A percentile compares a stretch with the other conserved stretches of the same genome.
These are phyloP conservation scores for Gossypium mustelinum DNA, from an alignment of 345 rosid species.

Conservation along the genomic window DNA sequence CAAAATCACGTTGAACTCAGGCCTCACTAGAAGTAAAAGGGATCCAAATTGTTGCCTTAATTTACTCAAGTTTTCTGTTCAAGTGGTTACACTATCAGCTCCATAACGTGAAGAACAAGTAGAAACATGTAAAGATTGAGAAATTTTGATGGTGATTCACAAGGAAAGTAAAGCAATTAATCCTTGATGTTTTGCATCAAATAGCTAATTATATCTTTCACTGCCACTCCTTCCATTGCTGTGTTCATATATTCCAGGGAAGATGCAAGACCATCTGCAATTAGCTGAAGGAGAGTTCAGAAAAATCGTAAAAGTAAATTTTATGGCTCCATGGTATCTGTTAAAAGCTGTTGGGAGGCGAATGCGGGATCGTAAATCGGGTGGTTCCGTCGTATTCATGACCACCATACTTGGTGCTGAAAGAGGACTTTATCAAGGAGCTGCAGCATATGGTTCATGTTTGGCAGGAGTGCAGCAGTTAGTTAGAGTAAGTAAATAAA, in stretches of 20 bases:
- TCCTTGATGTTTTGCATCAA: too few relatives aligned
- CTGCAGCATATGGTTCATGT: slow-evolving; percentile 74
- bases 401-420: slow-evolving; percentile 61
- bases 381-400: slow-evolving; percentile 74
- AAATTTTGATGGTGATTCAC: too few relatives aligned
- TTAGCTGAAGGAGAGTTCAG: slow-evolving; percentile 57
- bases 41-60: too few relatives aligned
- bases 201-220: too few relatives aligned
- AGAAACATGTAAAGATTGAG: too few relatives aligned
- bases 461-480: slow-evolving; percentile 75
- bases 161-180: too few relatives aligned
- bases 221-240: too few relatives aligned
- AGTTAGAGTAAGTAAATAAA: slow-evolving; percentile 49
- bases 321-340: slow-evolving; percentile 77
- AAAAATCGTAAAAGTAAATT: slow-evolving; percentile 51
- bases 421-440: slow-evolving; percentile 84
- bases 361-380: slow-evolving; percentile 53
- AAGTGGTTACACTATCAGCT: too few relatives aligned
- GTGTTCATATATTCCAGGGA: slow-evolving; percentile 33
- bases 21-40: too few relatives aligned
- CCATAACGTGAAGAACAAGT: too few relatives aligned
- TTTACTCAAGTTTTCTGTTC: too few relatives aligned
- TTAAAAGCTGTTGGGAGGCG: slow-evolving; percentile 63
- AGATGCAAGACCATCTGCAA: slow-evolving; percentile 61
- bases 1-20: too few relatives aligned